Evolutionary conservation across 805 yeast species (phyloP).

Genomic region (Schizosaccharomyces cryophilus): DNA sequence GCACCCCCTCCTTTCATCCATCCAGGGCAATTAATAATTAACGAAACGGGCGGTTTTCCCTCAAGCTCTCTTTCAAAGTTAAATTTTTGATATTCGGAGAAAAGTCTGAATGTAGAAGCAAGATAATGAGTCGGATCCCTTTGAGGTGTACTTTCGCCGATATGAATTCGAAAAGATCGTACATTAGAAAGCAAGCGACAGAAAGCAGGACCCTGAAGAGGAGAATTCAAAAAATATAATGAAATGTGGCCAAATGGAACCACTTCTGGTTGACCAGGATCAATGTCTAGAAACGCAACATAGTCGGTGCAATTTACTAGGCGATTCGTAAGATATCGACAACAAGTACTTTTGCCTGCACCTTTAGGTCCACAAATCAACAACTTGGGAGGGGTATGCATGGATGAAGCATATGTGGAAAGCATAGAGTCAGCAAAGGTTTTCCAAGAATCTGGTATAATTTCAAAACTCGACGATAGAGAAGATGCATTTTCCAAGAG

Average conservation of each 20-base stretch:
- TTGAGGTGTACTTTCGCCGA: conserved; percentile 49
- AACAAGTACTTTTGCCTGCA: conserved; percentile 59
- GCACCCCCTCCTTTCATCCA: conserved; percentile 80
- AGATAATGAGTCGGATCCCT: conserved; percentile 37
- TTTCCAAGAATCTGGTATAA: neutral
- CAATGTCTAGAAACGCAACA: conserved; percentile 36
- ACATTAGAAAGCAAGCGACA: conserved; percentile 10
- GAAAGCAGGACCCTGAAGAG: conserved; percentile 19
- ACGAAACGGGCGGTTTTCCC: conserved; percentile 9
- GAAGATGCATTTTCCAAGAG: neutral
- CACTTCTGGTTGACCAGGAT: conserved; percentile 74
- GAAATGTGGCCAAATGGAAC: conserved; percentile 51
- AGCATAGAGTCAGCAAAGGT: neutral
- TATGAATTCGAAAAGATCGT: conserved; percentile 16
- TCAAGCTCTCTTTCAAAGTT: neutral
- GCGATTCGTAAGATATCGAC: conserved; percentile 28
- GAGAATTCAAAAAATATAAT: conserved; percentile 13
- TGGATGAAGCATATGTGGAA: neutral
- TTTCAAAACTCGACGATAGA: neutral
- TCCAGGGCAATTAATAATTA: conserved; percentile 63
- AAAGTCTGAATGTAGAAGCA: conserved; percentile 19
- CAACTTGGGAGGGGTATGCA: neutral
- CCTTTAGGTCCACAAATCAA: conserved; percentile 35
- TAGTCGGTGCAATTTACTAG: conserved; percentile 14
- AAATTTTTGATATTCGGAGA: conserved; percentile 6